Conservation (phyloP, 192 early-diverging fungal species). For the Gorgonomyces haynaldii region DNA sequence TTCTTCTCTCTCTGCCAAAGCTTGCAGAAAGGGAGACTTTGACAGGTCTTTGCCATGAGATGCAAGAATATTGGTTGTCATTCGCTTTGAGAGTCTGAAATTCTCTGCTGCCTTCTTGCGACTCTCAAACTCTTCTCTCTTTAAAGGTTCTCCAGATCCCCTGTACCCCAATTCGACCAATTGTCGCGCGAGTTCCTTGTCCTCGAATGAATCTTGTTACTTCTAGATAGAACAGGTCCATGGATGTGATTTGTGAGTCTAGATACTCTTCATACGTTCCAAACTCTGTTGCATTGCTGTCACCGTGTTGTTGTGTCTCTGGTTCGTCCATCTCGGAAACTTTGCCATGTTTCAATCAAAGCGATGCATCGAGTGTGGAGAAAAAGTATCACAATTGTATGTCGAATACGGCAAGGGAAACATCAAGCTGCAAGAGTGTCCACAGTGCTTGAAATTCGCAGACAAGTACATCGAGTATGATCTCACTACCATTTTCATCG, state of each 20-base stretch:
- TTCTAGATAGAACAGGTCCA: conserved; percentile 54
- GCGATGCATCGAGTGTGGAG: conserved; percentile 2
- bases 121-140: conserved; percentile 52
- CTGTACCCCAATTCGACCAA: conserved; percentile 53
- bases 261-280: conserved; percentile 55
- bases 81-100: conserved; percentile 45
- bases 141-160: conserved; percentile 51
- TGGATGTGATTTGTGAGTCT: conserved; percentile 44
- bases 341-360: neutral
- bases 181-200: conserved; percentile 54
- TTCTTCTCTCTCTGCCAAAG: conserved; percentile 52
- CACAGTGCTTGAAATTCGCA: conserved; percentile 37
- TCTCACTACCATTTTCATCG: conserved; percentile 75
- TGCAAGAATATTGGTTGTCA: conserved; percentile 43
- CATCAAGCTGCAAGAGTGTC: neutral
- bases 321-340: neutral
- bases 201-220: conserved; percentile 25
- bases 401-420: conserved; percentile 6
- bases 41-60: conserved; percentile 40
- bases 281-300: conserved; percentile 48
- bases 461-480: conserved; percentile 93
- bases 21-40: conserved; percentile 39
- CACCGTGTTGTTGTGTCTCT: conserved; percentile 16
- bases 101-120: conserved; percentile 52
- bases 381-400: neutral